Conservation (phyloP, 139 green algal species). For the Ettlia oleoabundans region DNA sequence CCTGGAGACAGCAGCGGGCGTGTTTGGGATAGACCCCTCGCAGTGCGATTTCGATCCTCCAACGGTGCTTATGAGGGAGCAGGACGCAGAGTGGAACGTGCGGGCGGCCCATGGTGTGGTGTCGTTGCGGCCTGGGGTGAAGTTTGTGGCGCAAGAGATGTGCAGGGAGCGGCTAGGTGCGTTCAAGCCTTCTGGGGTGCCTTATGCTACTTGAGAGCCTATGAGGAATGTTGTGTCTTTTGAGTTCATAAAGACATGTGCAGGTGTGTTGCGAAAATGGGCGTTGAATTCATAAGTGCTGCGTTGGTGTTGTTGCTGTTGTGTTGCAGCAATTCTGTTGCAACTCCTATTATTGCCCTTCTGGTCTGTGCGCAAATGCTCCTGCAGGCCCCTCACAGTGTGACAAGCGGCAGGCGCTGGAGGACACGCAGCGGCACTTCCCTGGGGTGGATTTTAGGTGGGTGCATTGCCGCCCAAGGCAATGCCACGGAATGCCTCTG, state of each 20-base stretch:
- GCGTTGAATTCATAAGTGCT: no score
- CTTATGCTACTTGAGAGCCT: no score
- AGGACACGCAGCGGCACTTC: constrained; percentile 37
- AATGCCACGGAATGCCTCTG: neutral
- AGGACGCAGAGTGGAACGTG: constrained; percentile 16
- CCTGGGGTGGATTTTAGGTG: constrained; percentile 58
- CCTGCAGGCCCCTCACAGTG: constrained; percentile 45
- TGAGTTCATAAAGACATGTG: no score
- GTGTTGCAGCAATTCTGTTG: no score
- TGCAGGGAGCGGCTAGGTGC: constrained; percentile 58
- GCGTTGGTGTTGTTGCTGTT: no score
- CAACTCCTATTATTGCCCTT: no score
- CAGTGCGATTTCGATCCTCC: neutral
- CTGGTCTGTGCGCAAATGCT: no score
- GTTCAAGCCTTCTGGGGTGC: no score
- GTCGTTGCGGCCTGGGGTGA: constrained; percentile 11
- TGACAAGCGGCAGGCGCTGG: constrained; percentile 47
- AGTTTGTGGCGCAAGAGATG: constrained; percentile 47
- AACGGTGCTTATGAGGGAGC: constrained; percentile 9
- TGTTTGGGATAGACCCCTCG: neutral
- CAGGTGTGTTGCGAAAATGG: no score
- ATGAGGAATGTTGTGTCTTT: no score
- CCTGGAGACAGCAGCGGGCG: constrained; percentile 47
- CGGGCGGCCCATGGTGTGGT: constrained; percentile 33
- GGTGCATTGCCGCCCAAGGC: neutral